These are phyloP conservation scores for Colletotrichum karsti DNA, from an alignment of 2,329 filamentous ascomycete genomes.

Conservation along the genomic window DNA sequence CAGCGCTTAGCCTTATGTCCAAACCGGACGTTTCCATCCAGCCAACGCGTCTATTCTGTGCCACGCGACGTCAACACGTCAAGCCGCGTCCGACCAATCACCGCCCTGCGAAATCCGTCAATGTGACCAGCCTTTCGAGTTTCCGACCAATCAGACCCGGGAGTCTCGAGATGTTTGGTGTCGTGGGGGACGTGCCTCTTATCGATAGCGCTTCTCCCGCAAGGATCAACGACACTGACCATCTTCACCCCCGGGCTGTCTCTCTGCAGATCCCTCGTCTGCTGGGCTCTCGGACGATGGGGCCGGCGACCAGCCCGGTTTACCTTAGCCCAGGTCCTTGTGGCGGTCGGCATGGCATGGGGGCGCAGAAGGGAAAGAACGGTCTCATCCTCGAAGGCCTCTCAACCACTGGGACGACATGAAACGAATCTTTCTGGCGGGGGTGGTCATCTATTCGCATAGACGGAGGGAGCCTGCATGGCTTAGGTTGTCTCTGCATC, in stretches of 20 bases:
- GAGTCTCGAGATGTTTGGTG: not conserved
- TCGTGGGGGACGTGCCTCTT: not conserved
- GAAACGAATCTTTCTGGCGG: constrained; percentile 14
- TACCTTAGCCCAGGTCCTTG: not conserved
- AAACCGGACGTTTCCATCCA: not conserved
- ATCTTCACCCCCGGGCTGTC: not conserved
- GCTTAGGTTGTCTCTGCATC: not conserved
- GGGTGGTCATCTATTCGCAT: not conserved
- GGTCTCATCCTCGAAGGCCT: constrained; percentile 16
- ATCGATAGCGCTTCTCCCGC: constrained; percentile 28
- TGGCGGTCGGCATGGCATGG: not conserved
- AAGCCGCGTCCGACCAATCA: constrained; percentile 7
- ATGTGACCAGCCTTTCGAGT: not conserved
- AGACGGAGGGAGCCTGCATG: not conserved
- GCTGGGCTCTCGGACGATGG: constrained; percentile 5
- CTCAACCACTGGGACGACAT: constrained; percentile 15
- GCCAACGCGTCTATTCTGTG: not conserved
- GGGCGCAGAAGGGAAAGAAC: constrained; percentile 5
- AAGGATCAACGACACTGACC: not conserved
- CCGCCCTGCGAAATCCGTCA: not conserved
- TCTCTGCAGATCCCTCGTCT: constrained; percentile 9
- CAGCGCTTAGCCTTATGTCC: not conserved
- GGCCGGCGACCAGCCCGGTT: not conserved
- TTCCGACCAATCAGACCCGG: not conserved
- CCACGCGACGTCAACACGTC: not conserved